phyloP scores from a whole-genome alignment of 2,329 filamentous ascomycete species.

The Botrytis galanthina region DNA sequence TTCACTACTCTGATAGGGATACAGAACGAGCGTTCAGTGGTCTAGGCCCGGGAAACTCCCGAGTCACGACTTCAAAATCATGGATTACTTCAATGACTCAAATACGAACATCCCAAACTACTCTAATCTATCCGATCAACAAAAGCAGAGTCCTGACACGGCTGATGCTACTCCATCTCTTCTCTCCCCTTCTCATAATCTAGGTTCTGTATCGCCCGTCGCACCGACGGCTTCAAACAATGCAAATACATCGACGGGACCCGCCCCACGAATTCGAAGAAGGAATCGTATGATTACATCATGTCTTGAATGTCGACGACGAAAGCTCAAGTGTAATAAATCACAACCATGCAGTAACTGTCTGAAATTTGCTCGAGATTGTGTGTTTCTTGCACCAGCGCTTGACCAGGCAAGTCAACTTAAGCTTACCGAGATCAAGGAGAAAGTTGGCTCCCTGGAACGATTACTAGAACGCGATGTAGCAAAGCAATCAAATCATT shows the following conservation, averaged over 20 bases:
- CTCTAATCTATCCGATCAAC: conserved; percentile 1
- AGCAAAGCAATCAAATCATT: conserved; percentile 44
- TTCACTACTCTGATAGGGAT: neutral
- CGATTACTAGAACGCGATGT: conserved; percentile 67
- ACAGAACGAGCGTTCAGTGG: neutral
- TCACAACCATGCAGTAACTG: conserved; percentile 59
- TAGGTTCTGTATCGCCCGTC: conserved; percentile 9
- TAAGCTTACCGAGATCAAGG: conserved; percentile 73
- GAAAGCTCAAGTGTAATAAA: conserved; percentile 79
- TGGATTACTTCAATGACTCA: conserved; percentile 7
- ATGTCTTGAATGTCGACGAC: conserved; percentile 68
- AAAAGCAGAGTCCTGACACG: neutral
- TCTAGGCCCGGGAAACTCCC: neutral
- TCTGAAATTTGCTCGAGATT: conserved; percentile 47
- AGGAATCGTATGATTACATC: conserved; percentile 66
- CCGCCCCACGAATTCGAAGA: conserved; percentile 39
- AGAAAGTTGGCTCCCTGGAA: conserved; percentile 72
- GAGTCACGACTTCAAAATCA: neutral
- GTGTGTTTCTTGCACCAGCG: conserved; percentile 40
- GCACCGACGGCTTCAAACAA: conserved; percentile 13
- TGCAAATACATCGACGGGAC: neutral
- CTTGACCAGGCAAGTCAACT: conserved; percentile 69
- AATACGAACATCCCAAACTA: neutral
- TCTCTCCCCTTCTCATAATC: neutral
- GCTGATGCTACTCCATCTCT: neutral